Conservation (phyloP, 2,329 filamentous ascomycete species). For the Iodosphaeria phyllophila region DNA sequence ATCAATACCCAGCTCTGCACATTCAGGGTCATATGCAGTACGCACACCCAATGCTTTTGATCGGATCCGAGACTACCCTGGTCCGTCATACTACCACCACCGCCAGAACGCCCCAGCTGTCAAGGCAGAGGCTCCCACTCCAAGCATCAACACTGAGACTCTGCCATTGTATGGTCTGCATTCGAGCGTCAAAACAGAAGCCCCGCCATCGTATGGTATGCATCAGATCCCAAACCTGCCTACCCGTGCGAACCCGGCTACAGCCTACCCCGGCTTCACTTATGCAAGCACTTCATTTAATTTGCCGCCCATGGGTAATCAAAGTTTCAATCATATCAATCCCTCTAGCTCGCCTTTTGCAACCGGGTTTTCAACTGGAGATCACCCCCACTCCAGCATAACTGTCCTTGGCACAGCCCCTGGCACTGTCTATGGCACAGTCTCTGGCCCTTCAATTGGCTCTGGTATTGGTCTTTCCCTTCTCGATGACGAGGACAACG, state of each 20-base stretch:
- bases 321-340: neutral
- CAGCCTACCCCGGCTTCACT: no score
- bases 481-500: slow-evolving; percentile 14
- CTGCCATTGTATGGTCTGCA: neutral
- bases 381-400: slow-evolving; percentile 1
- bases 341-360: neutral
- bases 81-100: no score
- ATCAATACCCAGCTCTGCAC: neutral
- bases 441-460: slow-evolving; percentile 1
- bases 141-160: slow-evolving; percentile 1
- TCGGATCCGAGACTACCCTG: slow-evolving; percentile 4
- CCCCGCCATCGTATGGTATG: neutral
- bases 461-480: slow-evolving; percentile 4
- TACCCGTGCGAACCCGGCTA: neutral
- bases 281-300: no score
- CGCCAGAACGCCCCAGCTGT: neutral
- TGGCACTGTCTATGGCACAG: slow-evolving; percentile 2
- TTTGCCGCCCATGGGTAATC: no score
- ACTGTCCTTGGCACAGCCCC: slow-evolving; percentile 2
- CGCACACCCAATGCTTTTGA: slow-evolving; percentile 7
- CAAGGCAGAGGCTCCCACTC: slow-evolving; percentile 1
- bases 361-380: neutral
- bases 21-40: no score
- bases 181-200: neutral
- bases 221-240: neutral